These are phyloP conservation scores for Xylaria sp. DNA, from an alignment of 2,329 filamentous ascomycete genomes.

Conservation along the genomic window DNA sequence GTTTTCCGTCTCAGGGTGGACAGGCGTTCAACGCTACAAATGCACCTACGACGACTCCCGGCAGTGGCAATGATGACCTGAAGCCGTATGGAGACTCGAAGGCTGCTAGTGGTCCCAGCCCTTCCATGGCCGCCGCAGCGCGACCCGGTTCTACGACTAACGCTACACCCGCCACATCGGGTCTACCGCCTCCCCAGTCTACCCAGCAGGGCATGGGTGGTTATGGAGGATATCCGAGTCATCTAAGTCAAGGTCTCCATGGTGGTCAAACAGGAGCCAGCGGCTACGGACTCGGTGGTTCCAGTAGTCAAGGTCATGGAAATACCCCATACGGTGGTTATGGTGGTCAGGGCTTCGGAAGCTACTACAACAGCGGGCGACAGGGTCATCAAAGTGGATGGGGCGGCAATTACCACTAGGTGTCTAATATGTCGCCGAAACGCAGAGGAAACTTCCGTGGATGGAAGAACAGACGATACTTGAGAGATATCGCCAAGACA, in stretches of 20 bases:
- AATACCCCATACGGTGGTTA: constrained; percentile 67
- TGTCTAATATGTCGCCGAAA: constrained; percentile 40
- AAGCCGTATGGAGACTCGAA: constrained; percentile 70
- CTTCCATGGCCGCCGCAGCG: constrained; percentile 64
- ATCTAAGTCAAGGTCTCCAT: constrained; percentile 65
- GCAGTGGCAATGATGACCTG: constrained; percentile 62
- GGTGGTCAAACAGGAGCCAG: constrained; percentile 58
- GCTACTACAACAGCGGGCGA: constrained; percentile 60
- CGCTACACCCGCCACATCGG: constrained; percentile 62
- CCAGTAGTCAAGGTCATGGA: constrained; percentile 63
- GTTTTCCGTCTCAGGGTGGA: constrained; percentile 65
- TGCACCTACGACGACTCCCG: constrained; percentile 58
- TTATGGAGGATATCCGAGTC: constrained; percentile 67
- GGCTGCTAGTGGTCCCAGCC: constrained; percentile 64
- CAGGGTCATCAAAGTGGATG: constrained; percentile 65
- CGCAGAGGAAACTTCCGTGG: constrained; percentile 35
- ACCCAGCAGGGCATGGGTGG: constrained; percentile 64
- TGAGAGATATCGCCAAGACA: constrained; percentile 30
- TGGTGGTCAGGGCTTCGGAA: constrained; percentile 59
- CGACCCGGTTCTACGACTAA: constrained; percentile 70
- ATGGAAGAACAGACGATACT: constrained; percentile 35
- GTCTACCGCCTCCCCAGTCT: constrained; percentile 67
- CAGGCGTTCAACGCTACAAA: constrained; percentile 64
- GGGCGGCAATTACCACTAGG: constrained; percentile 68
- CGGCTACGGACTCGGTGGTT: constrained; percentile 66